A percentile compares a stretch with the other conserved stretches of the same genome.
Conservation (phyloP, 2,329 filamentous ascomycete genomes). For the Talaromyces atroroseus region DNA sequence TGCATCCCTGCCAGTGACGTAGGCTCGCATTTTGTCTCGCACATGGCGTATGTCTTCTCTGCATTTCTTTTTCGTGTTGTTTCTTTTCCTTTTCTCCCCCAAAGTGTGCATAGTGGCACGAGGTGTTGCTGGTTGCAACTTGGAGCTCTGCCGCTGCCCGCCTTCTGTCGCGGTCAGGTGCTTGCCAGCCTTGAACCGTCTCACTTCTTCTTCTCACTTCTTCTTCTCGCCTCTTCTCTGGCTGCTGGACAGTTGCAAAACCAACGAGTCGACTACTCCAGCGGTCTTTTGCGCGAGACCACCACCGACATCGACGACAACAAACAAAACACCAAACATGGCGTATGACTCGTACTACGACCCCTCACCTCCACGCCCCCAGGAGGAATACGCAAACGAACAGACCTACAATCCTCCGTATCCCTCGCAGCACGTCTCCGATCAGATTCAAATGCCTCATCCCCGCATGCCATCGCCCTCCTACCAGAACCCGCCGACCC, state of each 20-base stretch:
- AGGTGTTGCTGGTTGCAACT: background rate
- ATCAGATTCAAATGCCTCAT: conserved; percentile 33
- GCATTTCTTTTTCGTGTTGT: too few species aligned
- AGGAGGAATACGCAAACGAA: conserved; percentile 13
- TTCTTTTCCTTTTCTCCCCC: too few species aligned
- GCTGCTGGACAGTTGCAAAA: background rate
- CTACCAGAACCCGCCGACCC: conserved; percentile 14
- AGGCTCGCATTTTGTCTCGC: too few species aligned
- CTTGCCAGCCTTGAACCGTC: background rate
- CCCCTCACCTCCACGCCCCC: conserved; percentile 15
- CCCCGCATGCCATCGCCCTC: conserved; percentile 25
- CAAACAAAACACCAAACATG: conserved; percentile 3
- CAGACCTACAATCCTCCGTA: conserved; percentile 22
- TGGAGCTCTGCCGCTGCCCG: background rate
- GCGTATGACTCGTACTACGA: conserved; percentile 11
- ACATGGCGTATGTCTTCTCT: too few species aligned
- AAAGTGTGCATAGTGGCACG: too few species aligned
- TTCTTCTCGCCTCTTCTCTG: background rate
- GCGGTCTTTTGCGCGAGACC: conserved; percentile 12
- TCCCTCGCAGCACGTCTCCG: conserved; percentile 26
- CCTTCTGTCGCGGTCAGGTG: background rate
- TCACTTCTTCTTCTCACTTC: background rate
- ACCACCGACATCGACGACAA: background rate
- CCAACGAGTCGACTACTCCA: conserved; percentile 11
- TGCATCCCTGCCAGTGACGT: too few species aligned